These are phyloP conservation scores for Xylariaceae sp. DNA, from an alignment of 2,329 filamentous ascomycete species.

Conservation along the genomic window DNA sequence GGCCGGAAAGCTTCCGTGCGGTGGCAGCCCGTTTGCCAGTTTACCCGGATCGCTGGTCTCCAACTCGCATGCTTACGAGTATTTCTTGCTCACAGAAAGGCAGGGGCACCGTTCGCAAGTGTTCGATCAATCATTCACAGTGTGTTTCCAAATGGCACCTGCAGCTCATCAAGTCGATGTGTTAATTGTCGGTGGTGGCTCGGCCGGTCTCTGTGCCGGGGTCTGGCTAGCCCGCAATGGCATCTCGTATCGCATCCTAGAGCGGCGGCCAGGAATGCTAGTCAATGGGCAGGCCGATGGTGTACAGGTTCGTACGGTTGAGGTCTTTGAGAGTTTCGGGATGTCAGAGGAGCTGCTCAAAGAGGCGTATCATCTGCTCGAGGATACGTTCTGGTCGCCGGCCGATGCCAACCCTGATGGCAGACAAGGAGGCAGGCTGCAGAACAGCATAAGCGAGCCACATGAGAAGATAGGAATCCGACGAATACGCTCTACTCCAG, in stretches of 20 bases:
- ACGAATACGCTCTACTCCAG: slow-evolving; percentile 44
- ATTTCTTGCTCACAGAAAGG: too few relatives aligned
- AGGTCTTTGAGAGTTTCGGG: slow-evolving; percentile 56
- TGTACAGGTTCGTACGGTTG: slow-evolving; percentile 55
- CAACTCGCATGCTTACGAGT: too few relatives aligned
- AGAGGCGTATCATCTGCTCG: slow-evolving; percentile 54
- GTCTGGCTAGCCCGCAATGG: slow-evolving; percentile 55
- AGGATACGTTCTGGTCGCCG: slow-evolving; percentile 53
- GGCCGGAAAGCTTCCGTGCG: too few relatives aligned
- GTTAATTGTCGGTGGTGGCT: slow-evolving; percentile 56
- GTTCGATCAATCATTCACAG: too few relatives aligned
- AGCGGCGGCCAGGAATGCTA: slow-evolving; percentile 50
- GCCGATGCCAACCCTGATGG: slow-evolving; percentile 10
- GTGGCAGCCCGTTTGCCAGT: too few relatives aligned
- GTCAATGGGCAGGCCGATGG: slow-evolving; percentile 58
- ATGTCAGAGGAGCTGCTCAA: slow-evolving; percentile 49
- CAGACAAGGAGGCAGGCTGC: background rate
- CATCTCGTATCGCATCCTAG: slow-evolving; percentile 53
- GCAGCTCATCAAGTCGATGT: slow-evolving; percentile 39
- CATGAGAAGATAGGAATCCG: slow-evolving; percentile 33
- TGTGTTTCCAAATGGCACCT: background rate
- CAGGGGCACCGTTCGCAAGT: too few relatives aligned
- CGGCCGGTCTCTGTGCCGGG: slow-evolving; percentile 56
- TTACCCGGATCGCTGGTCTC: too few relatives aligned
- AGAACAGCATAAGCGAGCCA: background rate